Evolutionary conservation across 192 early-diverging fungal species (phyloP).

Genomic region (Oehlia diaphana): DNA sequence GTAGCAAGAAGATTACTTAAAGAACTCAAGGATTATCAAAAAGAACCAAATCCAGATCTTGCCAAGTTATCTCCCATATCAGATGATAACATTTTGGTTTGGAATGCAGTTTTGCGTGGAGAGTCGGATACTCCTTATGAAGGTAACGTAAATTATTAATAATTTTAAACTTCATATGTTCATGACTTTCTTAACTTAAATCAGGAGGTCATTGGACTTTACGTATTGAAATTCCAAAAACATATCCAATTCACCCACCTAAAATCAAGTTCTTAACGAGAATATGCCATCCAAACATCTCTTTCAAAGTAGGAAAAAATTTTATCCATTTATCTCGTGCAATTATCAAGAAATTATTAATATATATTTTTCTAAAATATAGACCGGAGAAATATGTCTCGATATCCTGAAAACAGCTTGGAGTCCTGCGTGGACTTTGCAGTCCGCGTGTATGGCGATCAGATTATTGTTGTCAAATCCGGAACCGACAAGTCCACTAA

Average conservation of each 20-base stretch:
- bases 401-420: slow-evolving; percentile 93
- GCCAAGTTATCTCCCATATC: slow-evolving; percentile 55
- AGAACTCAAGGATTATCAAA: slow-evolving; percentile 58
- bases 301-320: slow-evolving; percentile 72
- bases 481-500: slow-evolving; percentile 87
- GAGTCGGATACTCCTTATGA: slow-evolving; percentile 69
- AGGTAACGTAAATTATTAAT: slow-evolving; percentile 41
- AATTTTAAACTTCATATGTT: neutral
- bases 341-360: neutral
- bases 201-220: slow-evolving; percentile 70
- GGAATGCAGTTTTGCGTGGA: slow-evolving; percentile 69
- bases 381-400: slow-evolving; percentile 96
- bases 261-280: slow-evolving; percentile 69
- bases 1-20: slow-evolving; percentile 62
- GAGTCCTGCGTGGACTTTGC: slow-evolving; percentile 94
- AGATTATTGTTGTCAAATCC: slow-evolving; percentile 81
- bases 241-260: slow-evolving; percentile 82
- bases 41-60: slow-evolving; percentile 58
- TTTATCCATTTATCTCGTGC: neutral
- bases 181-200: slow-evolving; percentile 11
- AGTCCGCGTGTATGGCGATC: slow-evolving; percentile 83
- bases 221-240: slow-evolving; percentile 64
- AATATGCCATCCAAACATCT: slow-evolving; percentile 92
- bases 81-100: slow-evolving; percentile 70
- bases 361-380: slow-evolving; percentile 16